Percentiles rank a stretch among this genome's conserved stretches.
Evolutionary conservation across 2,329 filamentous ascomycete species (phyloP).

Genomic region (Sordariomycetes sp.): DNA sequence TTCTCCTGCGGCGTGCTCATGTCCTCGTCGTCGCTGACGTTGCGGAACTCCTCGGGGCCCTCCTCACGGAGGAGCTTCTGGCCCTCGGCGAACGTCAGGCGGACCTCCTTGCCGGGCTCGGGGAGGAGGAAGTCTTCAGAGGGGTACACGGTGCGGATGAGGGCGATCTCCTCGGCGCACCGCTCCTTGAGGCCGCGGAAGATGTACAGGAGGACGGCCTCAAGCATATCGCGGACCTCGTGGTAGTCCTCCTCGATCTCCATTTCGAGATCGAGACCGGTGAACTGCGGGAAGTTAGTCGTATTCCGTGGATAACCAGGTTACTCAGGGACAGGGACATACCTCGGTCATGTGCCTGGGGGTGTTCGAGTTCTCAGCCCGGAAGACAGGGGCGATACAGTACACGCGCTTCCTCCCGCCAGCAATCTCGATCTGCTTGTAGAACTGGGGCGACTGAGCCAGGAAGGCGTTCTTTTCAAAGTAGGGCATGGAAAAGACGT

Average conservation of each 20-base stretch:
- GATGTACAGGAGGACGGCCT: constrained; percentile 64
- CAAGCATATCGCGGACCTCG: constrained; percentile 60
- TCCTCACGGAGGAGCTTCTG: constrained; percentile 66
- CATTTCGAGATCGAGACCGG: constrained; percentile 82
- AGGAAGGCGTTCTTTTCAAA: constrained; percentile 74
- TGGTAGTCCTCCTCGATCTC: constrained; percentile 69
- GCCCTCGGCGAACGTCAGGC: constrained; percentile 65
- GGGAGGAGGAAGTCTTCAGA: constrained; percentile 68
- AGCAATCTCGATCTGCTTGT: constrained; percentile 79
- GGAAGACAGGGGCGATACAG: constrained; percentile 69
- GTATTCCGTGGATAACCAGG: not conserved
- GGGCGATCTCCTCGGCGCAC: constrained; percentile 59
- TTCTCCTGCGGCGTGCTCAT: constrained; percentile 74
- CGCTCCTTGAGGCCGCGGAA: constrained; percentile 59
- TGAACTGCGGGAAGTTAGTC: constrained; percentile 39
- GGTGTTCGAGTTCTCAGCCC: constrained; percentile 78
- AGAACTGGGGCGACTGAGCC: constrained; percentile 72
- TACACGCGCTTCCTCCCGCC: constrained; percentile 66
- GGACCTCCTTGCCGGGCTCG: constrained; percentile 58
- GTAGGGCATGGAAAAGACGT: constrained; percentile 83
- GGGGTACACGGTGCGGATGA: constrained; percentile 61
- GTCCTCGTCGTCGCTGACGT: constrained; percentile 66
- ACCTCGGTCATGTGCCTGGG: constrained; percentile 73
- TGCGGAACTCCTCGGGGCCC: constrained; percentile 50
- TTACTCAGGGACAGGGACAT: constrained; percentile 4